Evolutionary conservation across 331 rosid species (phyloP).

Genomic region (Prunus yedoensis): DNA sequence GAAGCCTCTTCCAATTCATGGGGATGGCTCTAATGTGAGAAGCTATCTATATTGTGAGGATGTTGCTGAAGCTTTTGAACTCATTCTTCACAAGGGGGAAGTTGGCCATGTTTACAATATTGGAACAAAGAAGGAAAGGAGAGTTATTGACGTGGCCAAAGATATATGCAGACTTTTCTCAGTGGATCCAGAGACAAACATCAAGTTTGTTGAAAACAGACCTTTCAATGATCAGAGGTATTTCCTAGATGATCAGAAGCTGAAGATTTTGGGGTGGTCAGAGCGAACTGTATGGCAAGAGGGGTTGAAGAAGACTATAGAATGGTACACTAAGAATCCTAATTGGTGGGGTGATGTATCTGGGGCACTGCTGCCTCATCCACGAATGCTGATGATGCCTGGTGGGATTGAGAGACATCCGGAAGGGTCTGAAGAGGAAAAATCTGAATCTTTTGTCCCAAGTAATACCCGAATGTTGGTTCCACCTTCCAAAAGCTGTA

Average conservation of each 20-base stretch:
- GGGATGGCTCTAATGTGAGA: conserved; percentile 49
- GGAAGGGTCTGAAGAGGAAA: conserved; percentile 70
- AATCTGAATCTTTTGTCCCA: conserved; percentile 42
- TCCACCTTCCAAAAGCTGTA: conserved; percentile 55
- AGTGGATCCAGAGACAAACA: conserved; percentile 32
- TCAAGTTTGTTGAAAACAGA: conserved; percentile 49
- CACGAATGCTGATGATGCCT: conserved; percentile 92
- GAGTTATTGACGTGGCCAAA: conserved; percentile 44
- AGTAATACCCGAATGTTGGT: conserved; percentile 71
- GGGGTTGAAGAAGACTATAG: conserved; percentile 88
- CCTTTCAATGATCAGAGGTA: conserved; percentile 51
- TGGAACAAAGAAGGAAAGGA: conserved; percentile 49
- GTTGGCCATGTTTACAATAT: conserved; percentile 50
- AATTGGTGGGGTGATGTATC: conserved; percentile 96
- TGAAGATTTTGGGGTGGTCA: conserved; percentile 76
- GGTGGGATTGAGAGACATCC: conserved; percentile 76
- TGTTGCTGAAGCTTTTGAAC: conserved; percentile 51
- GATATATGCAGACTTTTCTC: conserved; percentile 45
- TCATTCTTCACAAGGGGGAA: conserved; percentile 50
- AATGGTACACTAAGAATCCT: conserved; percentile 82
- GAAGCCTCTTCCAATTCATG: conserved; percentile 43
- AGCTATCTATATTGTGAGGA: conserved; percentile 45
- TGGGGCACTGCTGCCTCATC: conserved; percentile 95
- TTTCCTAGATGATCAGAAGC: conserved; percentile 58
- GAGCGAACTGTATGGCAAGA: conserved; percentile 84